Conservation (phyloP, 2,329 filamentous ascomycete species). For the Colletotrichum acutatum region DNA sequence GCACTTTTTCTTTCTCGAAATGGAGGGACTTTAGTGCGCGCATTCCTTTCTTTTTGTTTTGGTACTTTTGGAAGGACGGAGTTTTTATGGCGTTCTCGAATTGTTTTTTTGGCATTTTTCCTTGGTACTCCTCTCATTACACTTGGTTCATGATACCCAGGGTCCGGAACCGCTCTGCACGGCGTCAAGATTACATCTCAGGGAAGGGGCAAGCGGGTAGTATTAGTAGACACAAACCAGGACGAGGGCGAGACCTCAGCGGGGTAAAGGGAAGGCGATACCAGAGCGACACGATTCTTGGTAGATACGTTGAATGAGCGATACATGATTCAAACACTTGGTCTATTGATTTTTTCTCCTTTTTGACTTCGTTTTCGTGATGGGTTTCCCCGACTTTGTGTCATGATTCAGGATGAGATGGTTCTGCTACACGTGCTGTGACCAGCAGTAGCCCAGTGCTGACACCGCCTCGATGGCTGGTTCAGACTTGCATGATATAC, state of each 20-base stretch:
- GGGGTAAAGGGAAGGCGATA: background rate
- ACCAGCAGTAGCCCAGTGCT: slow-evolving; percentile 4
- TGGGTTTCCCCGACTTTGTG: background rate
- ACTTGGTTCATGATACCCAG: slow-evolving; percentile 13
- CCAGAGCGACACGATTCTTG: background rate
- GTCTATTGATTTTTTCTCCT: no score
- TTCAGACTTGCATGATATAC: background rate
- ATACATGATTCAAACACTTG: background rate
- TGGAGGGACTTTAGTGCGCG: no score
- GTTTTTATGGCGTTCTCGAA: background rate
- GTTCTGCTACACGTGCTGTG: slow-evolving; percentile 4
- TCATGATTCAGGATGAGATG: slow-evolving; percentile 8
- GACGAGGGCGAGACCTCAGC: background rate
- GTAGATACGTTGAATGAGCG: background rate
- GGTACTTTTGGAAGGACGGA: no score
- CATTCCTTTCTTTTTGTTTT: background rate
- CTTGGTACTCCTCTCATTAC: background rate
- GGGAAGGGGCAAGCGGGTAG: background rate
- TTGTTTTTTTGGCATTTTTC: background rate
- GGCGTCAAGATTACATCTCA: background rate
- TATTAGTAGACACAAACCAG: background rate
- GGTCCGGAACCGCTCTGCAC: background rate
- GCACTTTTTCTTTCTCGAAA: background rate
- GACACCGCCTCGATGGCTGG: background rate
- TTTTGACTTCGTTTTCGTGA: no score